Conservation (phyloP, 495 filamentous ascomycete species). For the Evansstolkia leycettana region DNA sequence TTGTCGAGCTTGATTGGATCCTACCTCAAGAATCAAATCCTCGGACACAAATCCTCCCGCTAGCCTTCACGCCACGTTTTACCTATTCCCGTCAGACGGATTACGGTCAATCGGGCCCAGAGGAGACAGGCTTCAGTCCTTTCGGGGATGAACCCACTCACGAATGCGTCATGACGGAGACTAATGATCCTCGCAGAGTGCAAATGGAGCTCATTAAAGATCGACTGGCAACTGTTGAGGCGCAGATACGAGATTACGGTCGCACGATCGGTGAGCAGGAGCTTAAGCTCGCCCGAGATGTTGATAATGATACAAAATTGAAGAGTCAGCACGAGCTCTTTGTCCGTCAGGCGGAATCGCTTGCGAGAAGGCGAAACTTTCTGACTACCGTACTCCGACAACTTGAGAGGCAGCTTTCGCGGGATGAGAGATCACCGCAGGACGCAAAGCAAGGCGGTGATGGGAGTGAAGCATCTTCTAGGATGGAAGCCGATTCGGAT, state of each 20-base stretch:
- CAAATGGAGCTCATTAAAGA: constrained; percentile 75
- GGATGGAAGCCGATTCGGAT: constrained; percentile 36
- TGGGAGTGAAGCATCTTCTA: constrained; percentile 33
- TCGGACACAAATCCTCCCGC: constrained; percentile 81
- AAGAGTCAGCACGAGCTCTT: constrained; percentile 54
- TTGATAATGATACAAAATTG: constrained; percentile 38
- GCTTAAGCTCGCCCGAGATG: constrained; percentile 42
- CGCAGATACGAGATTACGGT: constrained; percentile 63
- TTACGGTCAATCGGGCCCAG: constrained; percentile 56
- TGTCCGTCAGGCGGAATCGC: constrained; percentile 52
- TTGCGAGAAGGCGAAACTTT: constrained; percentile 66
- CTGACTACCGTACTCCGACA: constrained; percentile 60
- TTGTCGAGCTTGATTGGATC: constrained; percentile 95
- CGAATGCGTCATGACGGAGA: constrained; percentile 86
- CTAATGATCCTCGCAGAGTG: constrained; percentile 83
- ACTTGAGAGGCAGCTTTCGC: constrained; percentile 43
- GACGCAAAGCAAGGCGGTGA: constrained; percentile 20
- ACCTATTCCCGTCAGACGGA: constrained; percentile 98
- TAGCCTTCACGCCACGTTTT: constrained; percentile 85
- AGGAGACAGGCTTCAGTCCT: constrained; percentile 61
- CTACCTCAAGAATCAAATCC: constrained; percentile 83
- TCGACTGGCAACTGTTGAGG: constrained; percentile 62
- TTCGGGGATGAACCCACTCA: constrained; percentile 91
- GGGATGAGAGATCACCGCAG: constrained; percentile 18
- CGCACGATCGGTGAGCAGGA: constrained; percentile 53